These are phyloP conservation scores for Aspergillus brasiliensis DNA, from an alignment of 2,329 filamentous ascomycete genomes.

Conservation along the genomic window DNA sequence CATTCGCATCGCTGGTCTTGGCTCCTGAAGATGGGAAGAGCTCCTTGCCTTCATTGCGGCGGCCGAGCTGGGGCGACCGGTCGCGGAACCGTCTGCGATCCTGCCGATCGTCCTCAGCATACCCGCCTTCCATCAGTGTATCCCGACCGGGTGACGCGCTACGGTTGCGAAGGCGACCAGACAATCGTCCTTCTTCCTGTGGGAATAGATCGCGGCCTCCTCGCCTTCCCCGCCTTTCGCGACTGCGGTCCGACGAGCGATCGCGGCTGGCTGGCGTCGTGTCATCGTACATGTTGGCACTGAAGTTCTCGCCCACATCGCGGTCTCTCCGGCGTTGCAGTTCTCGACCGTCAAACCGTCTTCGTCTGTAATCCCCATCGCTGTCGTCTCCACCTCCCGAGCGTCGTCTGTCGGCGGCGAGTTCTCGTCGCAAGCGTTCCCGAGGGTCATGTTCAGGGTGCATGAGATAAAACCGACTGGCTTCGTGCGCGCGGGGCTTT, in stretches of 20 bases:
- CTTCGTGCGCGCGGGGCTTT: slow-evolving; percentile 71
- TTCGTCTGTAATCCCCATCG: slow-evolving; percentile 49
- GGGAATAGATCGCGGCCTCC: slow-evolving; percentile 44
- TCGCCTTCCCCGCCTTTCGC: slow-evolving; percentile 32
- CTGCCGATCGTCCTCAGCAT: slow-evolving; percentile 37
- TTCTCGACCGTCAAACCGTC: slow-evolving; percentile 65
- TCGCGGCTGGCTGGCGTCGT: slow-evolving; percentile 43
- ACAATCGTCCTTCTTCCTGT: slow-evolving; percentile 31
- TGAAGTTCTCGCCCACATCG: slow-evolving; percentile 63
- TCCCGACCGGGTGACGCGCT: slow-evolving; percentile 63
- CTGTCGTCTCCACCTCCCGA: slow-evolving; percentile 38
- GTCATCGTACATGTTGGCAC: slow-evolving; percentile 83
- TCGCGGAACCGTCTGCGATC: slow-evolving; percentile 45
- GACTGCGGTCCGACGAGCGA: slow-evolving; percentile 32
- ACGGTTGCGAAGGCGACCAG: slow-evolving; percentile 58
- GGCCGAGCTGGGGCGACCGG: slow-evolving; percentile 41
- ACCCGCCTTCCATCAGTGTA: slow-evolving; percentile 46
- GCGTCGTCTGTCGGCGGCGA: slow-evolving; percentile 49
- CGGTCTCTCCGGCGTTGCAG: slow-evolving; percentile 43
- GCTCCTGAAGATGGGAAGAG: slow-evolving; percentile 56
- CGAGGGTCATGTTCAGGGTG: slow-evolving; percentile 87
- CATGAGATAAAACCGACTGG: slow-evolving; percentile 88
- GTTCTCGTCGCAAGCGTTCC: slow-evolving; percentile 64
- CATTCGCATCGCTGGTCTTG: slow-evolving; percentile 32
- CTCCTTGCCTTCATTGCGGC: slow-evolving; percentile 53